These are phyloP conservation scores for Xylaria hypoxylon DNA, from an alignment of 2,329 filamentous ascomycete genomes.

Conservation along the genomic window DNA sequence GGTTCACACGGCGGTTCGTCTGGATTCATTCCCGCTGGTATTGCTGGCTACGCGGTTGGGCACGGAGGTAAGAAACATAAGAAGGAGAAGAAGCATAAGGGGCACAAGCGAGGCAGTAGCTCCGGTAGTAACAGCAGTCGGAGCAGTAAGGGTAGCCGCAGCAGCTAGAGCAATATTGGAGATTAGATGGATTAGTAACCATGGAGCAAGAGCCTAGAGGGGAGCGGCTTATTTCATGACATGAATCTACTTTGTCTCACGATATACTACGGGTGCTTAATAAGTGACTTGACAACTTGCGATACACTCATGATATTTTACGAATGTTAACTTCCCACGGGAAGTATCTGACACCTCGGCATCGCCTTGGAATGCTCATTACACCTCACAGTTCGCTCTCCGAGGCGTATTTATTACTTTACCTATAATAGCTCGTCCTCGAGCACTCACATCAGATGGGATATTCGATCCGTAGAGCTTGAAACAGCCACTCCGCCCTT, in stretches of 20 bases:
- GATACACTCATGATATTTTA: neutral
- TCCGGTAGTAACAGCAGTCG: constrained; percentile 42
- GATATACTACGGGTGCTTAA: neutral
- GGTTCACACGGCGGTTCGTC: constrained; percentile 37
- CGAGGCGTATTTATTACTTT: neutral
- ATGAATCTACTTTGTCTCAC: neutral
- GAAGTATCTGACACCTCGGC: neutral
- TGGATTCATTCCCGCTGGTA: constrained; percentile 36
- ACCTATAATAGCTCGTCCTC: neutral
- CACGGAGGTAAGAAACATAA: constrained; percentile 45
- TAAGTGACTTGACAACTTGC: neutral
- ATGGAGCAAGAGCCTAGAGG: neutral
- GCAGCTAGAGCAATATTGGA: constrained; percentile 32
- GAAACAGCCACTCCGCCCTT: constrained; percentile 34
- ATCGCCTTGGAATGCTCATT: neutral
- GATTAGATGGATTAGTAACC: neutral
- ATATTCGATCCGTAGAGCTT: constrained; percentile 31
- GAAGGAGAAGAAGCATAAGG: constrained; percentile 47
- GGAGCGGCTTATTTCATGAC: neutral
- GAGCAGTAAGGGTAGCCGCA: constrained; percentile 41
- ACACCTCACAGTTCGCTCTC: neutral
- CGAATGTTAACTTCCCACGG: neutral
- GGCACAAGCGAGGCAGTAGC: constrained; percentile 45
- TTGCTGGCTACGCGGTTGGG: constrained; percentile 36
- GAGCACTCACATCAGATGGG: neutral